Evolutionary conservation across 805 yeast species (phyloP).

Genomic region (Spathaspora gorwiae): DNA sequence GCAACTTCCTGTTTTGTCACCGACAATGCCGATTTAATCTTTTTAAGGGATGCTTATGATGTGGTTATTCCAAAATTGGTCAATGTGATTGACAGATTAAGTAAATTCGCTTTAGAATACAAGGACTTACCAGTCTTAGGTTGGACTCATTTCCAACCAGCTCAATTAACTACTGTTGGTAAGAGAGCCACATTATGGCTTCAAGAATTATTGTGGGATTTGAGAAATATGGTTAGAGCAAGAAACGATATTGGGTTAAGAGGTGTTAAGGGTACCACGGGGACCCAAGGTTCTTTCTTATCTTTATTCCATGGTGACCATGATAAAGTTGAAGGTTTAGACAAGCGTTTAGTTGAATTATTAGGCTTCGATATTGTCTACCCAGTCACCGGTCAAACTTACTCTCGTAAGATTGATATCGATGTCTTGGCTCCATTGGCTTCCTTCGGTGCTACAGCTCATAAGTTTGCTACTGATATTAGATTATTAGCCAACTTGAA

Average conservation of each 20-base stretch:
- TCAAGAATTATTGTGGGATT: constrained; percentile 96
- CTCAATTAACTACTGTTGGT: constrained; percentile 97
- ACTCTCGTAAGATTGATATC: constrained; percentile 95
- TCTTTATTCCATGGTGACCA: constrained; percentile 95
- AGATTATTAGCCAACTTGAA: constrained; percentile 93
- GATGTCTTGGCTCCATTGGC: constrained; percentile 90
- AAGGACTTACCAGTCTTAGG: constrained; percentile 96
- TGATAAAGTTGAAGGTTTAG: constrained; percentile 90
- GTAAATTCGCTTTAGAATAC: constrained; percentile 83
- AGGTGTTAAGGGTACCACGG: constrained; percentile 99
- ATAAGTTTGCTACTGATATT: constrained; percentile 96
- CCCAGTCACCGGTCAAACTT: constrained; percentile 99
- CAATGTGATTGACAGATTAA: constrained; percentile 87
- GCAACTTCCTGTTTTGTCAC: constrained; percentile 98
- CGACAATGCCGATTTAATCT: constrained; percentile 96
- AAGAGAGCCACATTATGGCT: constrained; percentile 97
- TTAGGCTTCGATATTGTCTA: constrained; percentile 92
- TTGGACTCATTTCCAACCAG: constrained; percentile 99
- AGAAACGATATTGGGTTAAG: constrained; percentile 94
- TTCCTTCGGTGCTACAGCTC: constrained; percentile 93
- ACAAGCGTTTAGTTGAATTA: constrained; percentile 86
- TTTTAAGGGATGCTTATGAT: constrained; percentile 93
- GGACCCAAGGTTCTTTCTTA: constrained; percentile 96
- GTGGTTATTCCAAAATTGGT: constrained; percentile 90
- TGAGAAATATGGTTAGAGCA: constrained; percentile 92